Base-by-base conservation (phyloP, 176 grass and related monocot genomes). In the Eragrostis curvula region DNA sequence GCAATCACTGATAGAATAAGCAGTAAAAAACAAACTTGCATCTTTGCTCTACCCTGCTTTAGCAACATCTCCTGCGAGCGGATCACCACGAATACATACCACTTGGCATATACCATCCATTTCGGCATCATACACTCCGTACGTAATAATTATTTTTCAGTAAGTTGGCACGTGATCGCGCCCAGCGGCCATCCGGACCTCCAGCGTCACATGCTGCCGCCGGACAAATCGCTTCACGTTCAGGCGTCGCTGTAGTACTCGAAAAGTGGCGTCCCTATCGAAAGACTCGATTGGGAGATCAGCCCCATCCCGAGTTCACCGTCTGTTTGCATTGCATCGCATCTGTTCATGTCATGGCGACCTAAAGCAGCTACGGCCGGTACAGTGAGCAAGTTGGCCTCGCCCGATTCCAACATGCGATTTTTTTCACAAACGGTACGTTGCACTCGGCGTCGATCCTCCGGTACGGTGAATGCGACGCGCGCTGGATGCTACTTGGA, bases 371-470 rank as follows among this genome's bases (percentile, higher is more conserved):
- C 32, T 4, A 17, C 51, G 18, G 15, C 16, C 23, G n/a, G 39
- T 63, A 7, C 75, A 0, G 25, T 14, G 12, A 9, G 50, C 61
- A 48, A 9, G 21, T 50, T 15, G 18, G 5, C 9, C 52, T 49
- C 10, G 66, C 49, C 8, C 55, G 21, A 23, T 9, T 48, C 30
- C 63, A 72, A 46, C 23, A 62, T 6, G 61, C 60, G 6, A 3
- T 48, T 64, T 49, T 16, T 24, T 46, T 6, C 24, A 20, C 24
- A 12, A 42, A 5, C 56, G 28, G 1, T 8, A 48, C 18, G 13
- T 20, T 66, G 77, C 45, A 18, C 47, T 58, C 60, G 5, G 20
- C 78, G 85, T 81, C 66, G 84, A 58, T 86, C 82, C 58, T 39
- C 58, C n/a, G 82, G 51, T 52, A 40, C 55, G 20, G 75, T 20